These are phyloP conservation scores for Amanita polypyramis DNA, from an alignment of 768 basidiomycete genomes.

Conservation along the genomic window DNA sequence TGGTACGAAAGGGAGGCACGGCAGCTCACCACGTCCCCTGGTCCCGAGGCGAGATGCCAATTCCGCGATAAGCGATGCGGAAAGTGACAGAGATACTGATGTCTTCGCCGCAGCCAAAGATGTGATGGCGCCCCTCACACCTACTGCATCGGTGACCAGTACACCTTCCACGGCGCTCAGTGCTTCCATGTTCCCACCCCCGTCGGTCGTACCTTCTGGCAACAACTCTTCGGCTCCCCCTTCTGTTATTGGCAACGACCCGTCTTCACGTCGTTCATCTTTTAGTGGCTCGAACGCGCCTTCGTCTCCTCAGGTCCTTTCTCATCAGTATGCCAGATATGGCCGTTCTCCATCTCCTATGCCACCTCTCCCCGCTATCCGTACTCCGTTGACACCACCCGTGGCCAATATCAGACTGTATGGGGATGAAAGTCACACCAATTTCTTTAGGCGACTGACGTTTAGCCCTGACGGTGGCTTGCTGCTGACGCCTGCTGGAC, in stretches of 20 bases:
- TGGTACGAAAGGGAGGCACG: conserved; percentile 1
- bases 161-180: conserved; percentile 37
- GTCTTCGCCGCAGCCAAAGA: conserved; percentile 20
- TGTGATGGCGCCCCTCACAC: conserved; percentile 38
- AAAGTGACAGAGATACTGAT: conserved; percentile 33
- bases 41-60: conserved; percentile 4
- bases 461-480: conserved; percentile 95
- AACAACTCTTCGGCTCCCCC: conserved; percentile 5
- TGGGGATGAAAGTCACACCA: conserved; percentile 90
- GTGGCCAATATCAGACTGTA: conserved; percentile 75
- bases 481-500: conserved; percentile 90
- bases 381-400: conserved; percentile 47
- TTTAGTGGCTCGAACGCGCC: conserved; percentile 81
- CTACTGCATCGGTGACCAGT: conserved; percentile 58
- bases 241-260: conserved; percentile 31
- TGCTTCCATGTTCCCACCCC: conserved; percentile 50
- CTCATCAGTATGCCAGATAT: conserved; percentile 36
- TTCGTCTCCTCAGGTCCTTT: conserved; percentile 54
- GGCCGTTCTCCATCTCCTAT: conserved; percentile 83
- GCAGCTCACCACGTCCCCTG: conserved; percentile 5
- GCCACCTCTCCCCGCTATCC: conserved; percentile 90
- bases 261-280: conserved; percentile 49
- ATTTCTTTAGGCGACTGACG: conserved; percentile 89
- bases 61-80: conserved; percentile 39
- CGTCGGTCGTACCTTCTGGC: conserved; percentile 20